Conservation (phyloP, 441 rosid species). For the Pelargonium citronellum region DNA sequence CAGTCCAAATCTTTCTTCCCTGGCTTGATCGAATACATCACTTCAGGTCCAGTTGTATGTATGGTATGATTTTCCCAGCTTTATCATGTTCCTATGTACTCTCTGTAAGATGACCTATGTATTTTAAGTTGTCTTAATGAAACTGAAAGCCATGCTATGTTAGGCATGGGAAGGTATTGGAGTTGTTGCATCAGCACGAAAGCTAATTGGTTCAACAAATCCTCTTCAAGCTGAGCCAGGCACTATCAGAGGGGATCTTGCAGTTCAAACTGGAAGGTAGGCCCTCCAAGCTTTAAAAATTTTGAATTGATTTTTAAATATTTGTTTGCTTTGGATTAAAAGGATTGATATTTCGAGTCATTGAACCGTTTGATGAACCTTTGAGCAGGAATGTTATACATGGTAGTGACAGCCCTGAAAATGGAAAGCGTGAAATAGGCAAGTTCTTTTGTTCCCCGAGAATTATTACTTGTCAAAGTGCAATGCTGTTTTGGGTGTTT, state of each 20-base stretch:
- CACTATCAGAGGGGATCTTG: constrained; percentile 91
- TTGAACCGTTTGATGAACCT: constrained; percentile 17
- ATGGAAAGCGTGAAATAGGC: constrained; percentile 89
- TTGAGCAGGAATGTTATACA: constrained; percentile 76
- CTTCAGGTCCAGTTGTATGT: constrained; percentile 90
- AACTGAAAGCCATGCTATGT: constrained; percentile 17
- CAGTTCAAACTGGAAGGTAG: constrained; percentile 97
- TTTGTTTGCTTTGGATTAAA: background rate
- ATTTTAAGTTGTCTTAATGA: background rate
- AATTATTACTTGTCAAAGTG: background rate
- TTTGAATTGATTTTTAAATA: background rate
- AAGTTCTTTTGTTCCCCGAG: constrained; percentile 9
- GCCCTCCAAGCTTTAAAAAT: constrained; percentile 14
- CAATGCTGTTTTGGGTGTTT: background rate
- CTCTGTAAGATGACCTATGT: background rate
- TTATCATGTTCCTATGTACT: background rate
- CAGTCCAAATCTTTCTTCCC: constrained; percentile 73
- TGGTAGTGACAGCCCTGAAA: constrained; percentile 95
- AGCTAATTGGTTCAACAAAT: constrained; percentile 79
- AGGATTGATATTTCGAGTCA: background rate
- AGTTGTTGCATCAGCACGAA: constrained; percentile 87
- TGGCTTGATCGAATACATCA: constrained; percentile 64
- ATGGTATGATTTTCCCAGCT: constrained; percentile 47
- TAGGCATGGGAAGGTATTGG: constrained; percentile 98
- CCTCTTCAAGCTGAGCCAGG: constrained; percentile 98